Conservation (phyloP, 2,329 filamentous ascomycete species). For the Rhynchosporium secalis region DNA sequence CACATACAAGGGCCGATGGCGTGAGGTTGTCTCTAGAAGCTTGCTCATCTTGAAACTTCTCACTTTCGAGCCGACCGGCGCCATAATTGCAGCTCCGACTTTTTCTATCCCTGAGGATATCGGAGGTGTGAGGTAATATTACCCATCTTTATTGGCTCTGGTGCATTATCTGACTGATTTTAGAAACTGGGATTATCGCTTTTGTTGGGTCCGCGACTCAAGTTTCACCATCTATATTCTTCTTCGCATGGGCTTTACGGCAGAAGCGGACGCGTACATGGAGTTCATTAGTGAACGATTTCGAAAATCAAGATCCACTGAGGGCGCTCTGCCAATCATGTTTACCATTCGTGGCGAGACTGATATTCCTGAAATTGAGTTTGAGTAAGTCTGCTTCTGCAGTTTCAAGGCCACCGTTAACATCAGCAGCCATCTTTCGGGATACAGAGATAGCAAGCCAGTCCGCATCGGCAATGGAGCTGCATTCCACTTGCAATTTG, state of each 20-base stretch:
- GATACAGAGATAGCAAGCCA: constrained; percentile 68
- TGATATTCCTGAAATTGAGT: constrained; percentile 69
- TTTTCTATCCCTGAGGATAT: constrained; percentile 77
- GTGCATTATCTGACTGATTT: constrained; percentile 5
- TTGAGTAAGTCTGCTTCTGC: constrained; percentile 42
- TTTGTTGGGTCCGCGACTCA: constrained; percentile 74
- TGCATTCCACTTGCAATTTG: constrained; percentile 73
- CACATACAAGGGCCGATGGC: constrained; percentile 70
- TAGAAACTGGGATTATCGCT: constrained; percentile 72
- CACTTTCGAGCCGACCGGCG: constrained; percentile 76
- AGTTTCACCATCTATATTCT: constrained; percentile 79
- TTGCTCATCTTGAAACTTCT: constrained; percentile 74
- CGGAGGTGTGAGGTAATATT: constrained; percentile 55
- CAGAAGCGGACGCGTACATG: constrained; percentile 78
- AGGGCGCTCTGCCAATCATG: constrained; percentile 74
- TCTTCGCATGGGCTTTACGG: constrained; percentile 71
- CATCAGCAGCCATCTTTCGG: constrained; percentile 59
- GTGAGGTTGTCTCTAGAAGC: constrained; percentile 69
- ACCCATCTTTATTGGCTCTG: no score
- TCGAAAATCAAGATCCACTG: constrained; percentile 56
- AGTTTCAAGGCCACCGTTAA: constrained; percentile 14
- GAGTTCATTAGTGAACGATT: constrained; percentile 74
- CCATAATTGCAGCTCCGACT: constrained; percentile 73
- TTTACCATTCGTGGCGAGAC: constrained; percentile 76
- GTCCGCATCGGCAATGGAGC: constrained; percentile 78